phyloP scores from a whole-genome alignment of 176 grass and related monocot genomes.

The Lolium multiflorum region DNA sequence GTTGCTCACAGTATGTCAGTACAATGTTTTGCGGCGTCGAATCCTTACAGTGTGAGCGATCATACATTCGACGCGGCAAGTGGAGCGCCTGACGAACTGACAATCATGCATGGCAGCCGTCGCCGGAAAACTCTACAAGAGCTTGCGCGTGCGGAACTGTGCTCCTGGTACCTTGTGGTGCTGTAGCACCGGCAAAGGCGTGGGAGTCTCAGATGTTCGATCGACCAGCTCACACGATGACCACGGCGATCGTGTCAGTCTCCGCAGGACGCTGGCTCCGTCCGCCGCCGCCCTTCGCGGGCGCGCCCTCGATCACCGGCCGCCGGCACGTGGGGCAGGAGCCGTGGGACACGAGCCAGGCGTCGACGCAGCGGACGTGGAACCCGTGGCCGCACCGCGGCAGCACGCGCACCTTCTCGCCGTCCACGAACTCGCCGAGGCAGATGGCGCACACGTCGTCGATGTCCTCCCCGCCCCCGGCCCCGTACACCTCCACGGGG shows the following conservation, averaged over 20 bases:
- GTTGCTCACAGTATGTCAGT: neutral
- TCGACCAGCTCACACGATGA: slow-evolving; percentile 23
- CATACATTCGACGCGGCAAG: neutral
- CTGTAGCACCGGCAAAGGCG: neutral
- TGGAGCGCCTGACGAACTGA: no score
- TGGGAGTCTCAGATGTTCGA: neutral
- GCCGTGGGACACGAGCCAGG: slow-evolving; percentile 67
- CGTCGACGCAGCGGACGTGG: slow-evolving; percentile 82
- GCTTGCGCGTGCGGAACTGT: neutral
- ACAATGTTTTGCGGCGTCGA: neutral
- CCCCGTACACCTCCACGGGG: slow-evolving; percentile 64
- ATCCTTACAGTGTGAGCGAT: neutral
- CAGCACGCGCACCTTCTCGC: slow-evolving; percentile 77
- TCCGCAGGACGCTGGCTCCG: neutral
- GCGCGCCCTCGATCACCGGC: slow-evolving; percentile 31
- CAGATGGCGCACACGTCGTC: slow-evolving; percentile 75
- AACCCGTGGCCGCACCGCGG: slow-evolving; percentile 72
- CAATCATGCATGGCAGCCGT: neutral
- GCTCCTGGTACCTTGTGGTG: no score
- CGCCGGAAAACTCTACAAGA: slow-evolving; percentile 13
- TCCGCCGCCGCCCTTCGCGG: neutral
- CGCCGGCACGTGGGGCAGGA: slow-evolving; percentile 82
- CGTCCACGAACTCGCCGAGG: slow-evolving; percentile 76
- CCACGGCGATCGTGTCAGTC: slow-evolving; percentile 38
- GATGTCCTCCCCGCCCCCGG: neutral